Evolutionary conservation across 108 stramenopile genomes (phyloP), one percentile per base, ranked within the genome.

Genomic region (Fragilaria radians): DNA sequence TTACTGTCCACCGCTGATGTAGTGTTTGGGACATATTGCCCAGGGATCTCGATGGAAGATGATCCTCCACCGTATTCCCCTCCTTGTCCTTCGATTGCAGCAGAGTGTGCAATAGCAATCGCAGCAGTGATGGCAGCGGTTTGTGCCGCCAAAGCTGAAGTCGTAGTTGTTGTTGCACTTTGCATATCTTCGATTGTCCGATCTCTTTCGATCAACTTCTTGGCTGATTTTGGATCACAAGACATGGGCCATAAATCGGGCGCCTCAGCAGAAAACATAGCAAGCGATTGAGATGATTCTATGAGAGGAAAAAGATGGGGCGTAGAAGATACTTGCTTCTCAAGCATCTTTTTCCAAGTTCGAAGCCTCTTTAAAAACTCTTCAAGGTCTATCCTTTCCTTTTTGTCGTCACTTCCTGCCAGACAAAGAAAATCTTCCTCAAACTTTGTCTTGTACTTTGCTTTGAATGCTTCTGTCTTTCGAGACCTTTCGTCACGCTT

Each of bases 191-290:
- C 64, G 5, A 51, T 67, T 42, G 65, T 61, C 29, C 67, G 65
- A 22, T 66, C 23, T 22, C 23, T 47, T 14, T 57, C 57, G 48
- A 52, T n/a, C 25, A 66, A 66, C 3, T 54, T 52, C 24, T 60
- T 29, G 28, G 64, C 29, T 46, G 61, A 26, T 49, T 73, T 54
- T 2, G 77, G 73, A 54, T 77, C 73, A 59, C 78, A 85, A 2
- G 84, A 65, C 27, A 85, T 86, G 24, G 91, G 72, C 91, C 91
- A 92, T 18, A 89, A 56, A 72, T 89, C 87, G 19, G 85, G 85
- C 23, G 77, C 28, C 21, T 82, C 73, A 9, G 61, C 50, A 19
- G 71, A 73, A 66, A 80, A 89, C 75, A 79, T 74, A 0, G 91
- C 79, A 19, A 92, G 66, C 0, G 81, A 70, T 27, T 69, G 83